Conservation (phyloP, 768 basidiomycete species). For the Naganishia kalamii region DNA sequence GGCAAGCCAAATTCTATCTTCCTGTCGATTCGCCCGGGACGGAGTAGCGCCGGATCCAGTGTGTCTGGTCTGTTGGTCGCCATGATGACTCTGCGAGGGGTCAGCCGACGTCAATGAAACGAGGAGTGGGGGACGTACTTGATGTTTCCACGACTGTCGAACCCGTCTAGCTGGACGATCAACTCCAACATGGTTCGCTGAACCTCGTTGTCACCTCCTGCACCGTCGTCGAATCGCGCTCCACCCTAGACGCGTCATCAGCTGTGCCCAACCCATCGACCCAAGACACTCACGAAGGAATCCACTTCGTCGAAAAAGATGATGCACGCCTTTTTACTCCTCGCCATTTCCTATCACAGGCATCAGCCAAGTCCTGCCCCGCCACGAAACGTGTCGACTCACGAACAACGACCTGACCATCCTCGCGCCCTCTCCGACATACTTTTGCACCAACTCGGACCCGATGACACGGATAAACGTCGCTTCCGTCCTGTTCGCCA, state of each 20-base stretch:
- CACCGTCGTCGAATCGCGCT: constrained; percentile 95
- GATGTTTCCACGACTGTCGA: constrained; percentile 98
- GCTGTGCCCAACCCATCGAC: background rate
- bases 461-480: constrained; percentile 99
- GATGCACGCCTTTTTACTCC: constrained; percentile 97
- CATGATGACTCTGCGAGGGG: constrained; percentile 66
- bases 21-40: constrained; percentile 91
- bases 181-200: constrained; percentile 96
- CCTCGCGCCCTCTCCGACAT: constrained; percentile 95
- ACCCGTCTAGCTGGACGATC: constrained; percentile 97
- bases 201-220: constrained; percentile 97
- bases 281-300: constrained; percentile 9
- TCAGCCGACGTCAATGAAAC: background rate
- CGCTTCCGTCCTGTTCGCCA: constrained; percentile 96
- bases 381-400: background rate
- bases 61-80: constrained; percentile 98
- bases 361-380: background rate
- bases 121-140: constrained; percentile 51
- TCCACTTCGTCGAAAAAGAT: constrained; percentile 99
- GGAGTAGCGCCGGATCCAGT: constrained; percentile 88
- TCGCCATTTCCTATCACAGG: constrained; percentile 69
- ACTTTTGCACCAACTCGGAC: constrained; percentile 98
- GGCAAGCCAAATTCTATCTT: constrained; percentile 95
- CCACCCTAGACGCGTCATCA: constrained; percentile 55
- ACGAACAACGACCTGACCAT: constrained; percentile 94